A percentile compares a stretch with the other conserved stretches of the same genome.
Evolutionary conservation across 495 filamentous ascomycete genomes (phyloP).

Genomic region (Cercophora scortea): DNA sequence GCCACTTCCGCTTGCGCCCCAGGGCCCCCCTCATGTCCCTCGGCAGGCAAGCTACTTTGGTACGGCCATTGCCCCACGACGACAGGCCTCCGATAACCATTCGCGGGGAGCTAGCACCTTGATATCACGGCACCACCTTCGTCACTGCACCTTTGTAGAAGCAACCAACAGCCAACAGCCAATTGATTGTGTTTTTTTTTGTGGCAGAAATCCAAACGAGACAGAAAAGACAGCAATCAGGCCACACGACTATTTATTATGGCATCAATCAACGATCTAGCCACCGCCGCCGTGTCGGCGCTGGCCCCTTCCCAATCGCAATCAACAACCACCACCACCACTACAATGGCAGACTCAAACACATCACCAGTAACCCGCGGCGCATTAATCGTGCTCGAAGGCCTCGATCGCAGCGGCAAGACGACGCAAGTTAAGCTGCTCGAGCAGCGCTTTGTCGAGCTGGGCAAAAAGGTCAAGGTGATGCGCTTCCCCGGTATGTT

Average conservation of each 20-base stretch:
- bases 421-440: conserved; percentile 83
- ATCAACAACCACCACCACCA: neutral
- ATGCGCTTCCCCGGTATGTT: conserved; percentile 81
- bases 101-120: too few species aligned
- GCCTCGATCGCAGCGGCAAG: conserved; percentile 90
- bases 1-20: too few species aligned
- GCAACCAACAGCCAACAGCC: too few species aligned
- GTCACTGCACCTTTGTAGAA: too few species aligned
- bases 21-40: too few species aligned
- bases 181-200: neutral
- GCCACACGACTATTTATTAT: conserved; percentile 4
- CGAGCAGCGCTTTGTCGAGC: conserved; percentile 50
- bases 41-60: too few species aligned
- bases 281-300: conserved; percentile 30
- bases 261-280: conserved; percentile 39
- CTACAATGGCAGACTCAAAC: neutral
- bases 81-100: too few species aligned
- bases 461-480: conserved; percentile 57
- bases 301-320: conserved; percentile 9
- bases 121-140: too few species aligned
- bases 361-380: conserved; percentile 39
- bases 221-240: neutral
- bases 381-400: conserved; percentile 83
- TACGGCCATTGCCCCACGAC: too few species aligned
- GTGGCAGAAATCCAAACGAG: neutral